Base-by-base conservation (phyloP, 2,329 filamentous ascomycete genomes). In the Fusarium solani-melongenae region DNA sequence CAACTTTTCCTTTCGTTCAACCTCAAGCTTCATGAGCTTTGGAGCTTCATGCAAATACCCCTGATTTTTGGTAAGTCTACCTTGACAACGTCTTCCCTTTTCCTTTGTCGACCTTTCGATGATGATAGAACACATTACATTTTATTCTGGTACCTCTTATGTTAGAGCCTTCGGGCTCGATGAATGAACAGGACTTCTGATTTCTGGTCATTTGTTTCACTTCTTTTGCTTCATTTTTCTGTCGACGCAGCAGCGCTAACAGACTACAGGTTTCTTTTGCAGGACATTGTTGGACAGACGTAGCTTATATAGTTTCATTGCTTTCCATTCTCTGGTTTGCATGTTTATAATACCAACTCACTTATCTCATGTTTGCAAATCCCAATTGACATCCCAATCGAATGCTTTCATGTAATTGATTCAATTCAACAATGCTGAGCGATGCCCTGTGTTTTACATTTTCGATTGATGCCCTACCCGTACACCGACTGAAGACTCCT, bases 101-200 rank as follows among this genome's bases (percentile, higher is more conserved):
- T 72, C 55, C 44, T 53, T 69, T 77, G 81, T 78, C 65, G 67
- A 74, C 70, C 74, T 63, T 61, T 27, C 79, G 77, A 89, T 94
- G 93, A 96, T 95, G 93, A 96, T 89, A 91, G 80, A 83, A 83
- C 82, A 87, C 87, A 85, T 86, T 87, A 72, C 86, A 78, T 85
- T 84, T 86, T 86, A 87, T 92, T 97, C 94, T 97, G 94, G 94
- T 95, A 97, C 94, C 95, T 97, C 95, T 97, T 96, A 94, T 94
- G 90, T 94, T 92, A 96, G 91, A 87, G 88, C 80, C 81, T 86
- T 86, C 83, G 81, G 86, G 85, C 85, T 88, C 91, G 84, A 93
- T 95, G 93, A 94, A 94, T 93, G 90, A 87, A 93, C 86, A 86
- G 92, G 92, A 94, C 93, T 94, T 95, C 93, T 95, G 93, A 95